These are phyloP conservation scores for Vaccinium macrocarpon DNA, from an alignment of 148 eudicot genomes.

Conservation along the genomic window DNA sequence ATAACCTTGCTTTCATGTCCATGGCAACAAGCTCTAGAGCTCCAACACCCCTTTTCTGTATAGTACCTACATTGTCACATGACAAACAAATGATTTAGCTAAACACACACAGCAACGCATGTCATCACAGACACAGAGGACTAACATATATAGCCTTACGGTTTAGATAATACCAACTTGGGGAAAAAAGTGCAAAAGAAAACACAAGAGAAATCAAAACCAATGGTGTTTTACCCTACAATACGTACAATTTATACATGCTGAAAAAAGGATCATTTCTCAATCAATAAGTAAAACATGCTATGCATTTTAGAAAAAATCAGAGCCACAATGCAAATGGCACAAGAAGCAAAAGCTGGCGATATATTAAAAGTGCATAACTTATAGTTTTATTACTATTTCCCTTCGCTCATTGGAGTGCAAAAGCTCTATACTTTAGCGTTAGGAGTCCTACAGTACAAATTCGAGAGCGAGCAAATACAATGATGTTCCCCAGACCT, in stretches of 20 bases:
- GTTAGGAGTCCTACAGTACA: background rate
- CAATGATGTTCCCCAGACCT: background rate
- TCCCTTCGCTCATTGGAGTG: too few species aligned
- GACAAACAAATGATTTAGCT: background rate
- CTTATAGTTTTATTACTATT: background rate
- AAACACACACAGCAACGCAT: background rate
- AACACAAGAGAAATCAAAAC: background rate
- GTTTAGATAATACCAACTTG: background rate
- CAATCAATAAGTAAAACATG: background rate
- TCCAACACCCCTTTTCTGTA: conserved; percentile 97
- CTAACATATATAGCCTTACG: background rate
- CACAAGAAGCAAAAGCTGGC: background rate
- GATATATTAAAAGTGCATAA: background rate
- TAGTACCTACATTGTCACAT: conserved; percentile 48
- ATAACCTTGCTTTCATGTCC: conserved; percentile 99
- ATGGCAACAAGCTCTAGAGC: conserved; percentile 99
- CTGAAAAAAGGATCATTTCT: background rate
- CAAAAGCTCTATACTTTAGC: background rate
- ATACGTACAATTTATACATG: background rate
- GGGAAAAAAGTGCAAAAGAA: background rate
- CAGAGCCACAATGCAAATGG: background rate
- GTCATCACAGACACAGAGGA: background rate
- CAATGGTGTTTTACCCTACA: background rate
- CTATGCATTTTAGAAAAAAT: background rate
- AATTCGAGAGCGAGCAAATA: background rate